phyloP scores from a whole-genome alignment of 2,329 filamentous ascomycete genomes.

The Corniculantispora saksenae region DNA sequence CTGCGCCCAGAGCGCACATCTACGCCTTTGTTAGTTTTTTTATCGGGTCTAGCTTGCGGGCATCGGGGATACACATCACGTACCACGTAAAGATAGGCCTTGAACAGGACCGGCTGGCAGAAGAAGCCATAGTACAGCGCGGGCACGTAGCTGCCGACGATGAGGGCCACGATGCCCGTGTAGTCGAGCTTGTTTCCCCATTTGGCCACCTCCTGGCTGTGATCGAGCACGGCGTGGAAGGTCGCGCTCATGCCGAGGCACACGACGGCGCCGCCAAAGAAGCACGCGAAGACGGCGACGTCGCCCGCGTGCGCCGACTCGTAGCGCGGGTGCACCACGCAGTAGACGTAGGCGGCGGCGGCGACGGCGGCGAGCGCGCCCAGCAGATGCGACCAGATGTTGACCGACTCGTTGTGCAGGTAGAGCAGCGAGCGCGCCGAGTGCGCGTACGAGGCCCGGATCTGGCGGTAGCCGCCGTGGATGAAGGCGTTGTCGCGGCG shows the following conservation, averaged over 20 bases:
- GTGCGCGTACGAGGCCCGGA: conserved; percentile 47
- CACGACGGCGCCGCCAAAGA: conserved; percentile 71
- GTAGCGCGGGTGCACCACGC: conserved; percentile 65
- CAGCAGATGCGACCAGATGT: conserved; percentile 65
- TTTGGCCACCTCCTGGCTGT: conserved; percentile 73
- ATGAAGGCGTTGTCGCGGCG: conserved; percentile 62
- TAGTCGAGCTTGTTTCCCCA: conserved; percentile 96
- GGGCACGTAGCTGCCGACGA: conserved; percentile 88
- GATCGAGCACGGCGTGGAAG: conserved; percentile 83
- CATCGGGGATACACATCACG: conserved; percentile 30
- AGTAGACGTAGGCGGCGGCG: conserved; percentile 55
- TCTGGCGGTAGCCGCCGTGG: conserved; percentile 53
- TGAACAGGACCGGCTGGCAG: conserved; percentile 65
- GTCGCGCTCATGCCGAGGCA: conserved; percentile 82
- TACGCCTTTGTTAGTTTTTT: conserved; percentile 37
- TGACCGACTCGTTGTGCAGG: conserved; percentile 63
- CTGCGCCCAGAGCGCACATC: conserved; percentile 78
- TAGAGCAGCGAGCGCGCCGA: conserved; percentile 51
- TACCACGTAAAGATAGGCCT: conserved; percentile 74
- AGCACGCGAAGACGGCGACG: conserved; percentile 73
- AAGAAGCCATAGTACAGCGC: conserved; percentile 86
- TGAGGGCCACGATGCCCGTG: conserved; percentile 86
- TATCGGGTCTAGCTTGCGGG: background rate
- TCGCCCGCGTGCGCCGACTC: conserved; percentile 61
- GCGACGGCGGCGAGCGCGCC: conserved; percentile 63